Evolutionary conservation across 257 asterid genomes (phyloP).

Genomic region (Solanum rostratum): DNA sequence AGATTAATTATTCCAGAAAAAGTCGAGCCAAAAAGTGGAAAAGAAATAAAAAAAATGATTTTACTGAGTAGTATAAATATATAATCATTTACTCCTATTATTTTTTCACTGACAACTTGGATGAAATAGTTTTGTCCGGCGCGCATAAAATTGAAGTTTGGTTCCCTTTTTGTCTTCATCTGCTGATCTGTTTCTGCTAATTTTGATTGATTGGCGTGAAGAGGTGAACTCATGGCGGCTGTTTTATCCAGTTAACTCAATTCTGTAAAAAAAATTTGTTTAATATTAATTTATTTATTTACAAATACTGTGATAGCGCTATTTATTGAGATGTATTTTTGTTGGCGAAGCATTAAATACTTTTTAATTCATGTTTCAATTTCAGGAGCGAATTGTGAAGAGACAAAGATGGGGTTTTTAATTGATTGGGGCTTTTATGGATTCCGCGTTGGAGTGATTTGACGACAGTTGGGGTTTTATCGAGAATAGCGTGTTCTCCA

Average conservation of each 20-base stretch:
- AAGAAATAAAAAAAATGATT: not conserved
- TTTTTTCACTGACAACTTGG: not conserved
- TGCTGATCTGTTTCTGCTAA: not conserved
- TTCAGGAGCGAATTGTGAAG: not conserved
- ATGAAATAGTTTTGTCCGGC: not conserved
- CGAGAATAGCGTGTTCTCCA: not conserved
- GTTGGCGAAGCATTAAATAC: not conserved
- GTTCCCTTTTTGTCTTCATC: not conserved
- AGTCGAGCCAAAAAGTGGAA: not conserved
- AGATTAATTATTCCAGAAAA: not conserved
- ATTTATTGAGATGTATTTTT: not conserved
- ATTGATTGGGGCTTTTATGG: not conserved
- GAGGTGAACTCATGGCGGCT: conserved; percentile 1
- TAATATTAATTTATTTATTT: not conserved
- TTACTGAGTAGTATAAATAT: not conserved
- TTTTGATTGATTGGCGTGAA: not conserved
- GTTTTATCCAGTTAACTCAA: not conserved
- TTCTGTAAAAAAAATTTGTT: not conserved
- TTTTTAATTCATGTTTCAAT: not conserved
- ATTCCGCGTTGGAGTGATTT: not conserved
- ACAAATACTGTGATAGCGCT: not conserved
- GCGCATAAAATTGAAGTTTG: not conserved
- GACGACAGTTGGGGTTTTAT: not conserved
- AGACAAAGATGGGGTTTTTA: not conserved
- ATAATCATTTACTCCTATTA: too few relatives aligned